These are phyloP conservation scores for Saccharomyces hybrid DNA, from an alignment of 1,139 yeast genomes.

Conservation along the genomic window DNA sequence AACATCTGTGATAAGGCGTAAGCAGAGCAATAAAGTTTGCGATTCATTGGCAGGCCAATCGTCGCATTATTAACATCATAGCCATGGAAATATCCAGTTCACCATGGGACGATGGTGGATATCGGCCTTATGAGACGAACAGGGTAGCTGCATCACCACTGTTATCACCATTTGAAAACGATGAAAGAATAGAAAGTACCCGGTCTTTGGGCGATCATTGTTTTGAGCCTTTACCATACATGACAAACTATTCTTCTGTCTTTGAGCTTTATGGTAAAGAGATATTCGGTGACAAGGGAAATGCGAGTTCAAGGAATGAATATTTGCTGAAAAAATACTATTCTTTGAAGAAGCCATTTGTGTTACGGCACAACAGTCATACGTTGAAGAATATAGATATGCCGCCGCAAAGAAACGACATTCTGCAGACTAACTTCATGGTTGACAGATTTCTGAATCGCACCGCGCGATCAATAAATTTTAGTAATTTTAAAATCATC, in stretches of 20 bases:
- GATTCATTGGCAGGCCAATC: background rate
- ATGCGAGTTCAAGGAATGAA: constrained; percentile 4
- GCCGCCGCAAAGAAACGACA: background rate
- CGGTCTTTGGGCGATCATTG: background rate
- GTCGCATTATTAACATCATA: background rate
- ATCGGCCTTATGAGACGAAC: background rate
- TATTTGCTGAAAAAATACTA: constrained; percentile 3
- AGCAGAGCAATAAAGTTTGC: background rate
- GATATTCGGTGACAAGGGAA: background rate
- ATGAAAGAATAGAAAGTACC: background rate
- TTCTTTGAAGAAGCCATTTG: background rate
- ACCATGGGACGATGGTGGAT: background rate
- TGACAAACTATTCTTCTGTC: background rate
- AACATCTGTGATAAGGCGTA: background rate
- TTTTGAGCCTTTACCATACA: background rate
- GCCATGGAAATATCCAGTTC: background rate
- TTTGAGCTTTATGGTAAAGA: background rate
- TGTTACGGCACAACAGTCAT: background rate
- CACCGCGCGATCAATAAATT: background rate
- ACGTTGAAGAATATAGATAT: background rate
- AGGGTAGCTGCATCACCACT: background rate
- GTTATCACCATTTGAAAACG: background rate
- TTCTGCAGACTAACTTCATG: background rate
- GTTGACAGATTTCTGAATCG: background rate
- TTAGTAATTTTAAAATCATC: background rate